Conservation (phyloP, 257 asterid genomes). For the Knoxia roxburghii region DNA sequence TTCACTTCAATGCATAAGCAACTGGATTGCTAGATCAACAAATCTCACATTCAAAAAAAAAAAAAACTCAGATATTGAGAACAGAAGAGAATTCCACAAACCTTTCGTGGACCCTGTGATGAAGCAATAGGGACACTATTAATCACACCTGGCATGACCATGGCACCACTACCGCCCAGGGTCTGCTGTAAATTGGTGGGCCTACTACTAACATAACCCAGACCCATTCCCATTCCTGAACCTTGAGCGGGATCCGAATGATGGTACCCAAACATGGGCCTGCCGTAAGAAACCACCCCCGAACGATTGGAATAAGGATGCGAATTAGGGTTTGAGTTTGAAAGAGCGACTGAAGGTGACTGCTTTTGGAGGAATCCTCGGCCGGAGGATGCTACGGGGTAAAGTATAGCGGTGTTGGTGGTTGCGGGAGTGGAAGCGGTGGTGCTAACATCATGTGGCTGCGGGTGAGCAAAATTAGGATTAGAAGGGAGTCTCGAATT, state of each 20-base stretch:
- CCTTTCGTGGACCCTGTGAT: conserved; percentile 44
- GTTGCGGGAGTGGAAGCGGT: conserved; percentile 23
- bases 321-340: conserved; percentile 14
- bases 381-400: conserved; percentile 64
- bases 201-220: conserved; percentile 24
- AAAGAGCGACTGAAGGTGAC: conserved; percentile 1
- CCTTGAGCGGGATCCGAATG: conserved; percentile 47
- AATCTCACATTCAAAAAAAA: not conserved
- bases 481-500: conserved; percentile 13
- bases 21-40: too few species aligned
- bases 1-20: too few species aligned
- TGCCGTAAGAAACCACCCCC: conserved; percentile 25
- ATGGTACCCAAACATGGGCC: conserved; percentile 46
- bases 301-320: conserved; percentile 21
- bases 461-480: conserved; percentile 10
- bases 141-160: conserved; percentile 40
- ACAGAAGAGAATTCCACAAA: conserved; percentile 3
- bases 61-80: not conserved
- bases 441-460: conserved; percentile 11
- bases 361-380: conserved; percentile 55
- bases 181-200: conserved; percentile 43
- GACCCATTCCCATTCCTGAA: conserved; percentile 24
- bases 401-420: conserved; percentile 40
- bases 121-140: conserved; percentile 47
- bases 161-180: conserved; percentile 25